A percentile compares a stretch with the other conserved stretches of the same genome.
These are phyloP conservation scores for Bombardia bombarda DNA, from an alignment of 495 filamentous ascomycete species.

Conservation along the genomic window DNA sequence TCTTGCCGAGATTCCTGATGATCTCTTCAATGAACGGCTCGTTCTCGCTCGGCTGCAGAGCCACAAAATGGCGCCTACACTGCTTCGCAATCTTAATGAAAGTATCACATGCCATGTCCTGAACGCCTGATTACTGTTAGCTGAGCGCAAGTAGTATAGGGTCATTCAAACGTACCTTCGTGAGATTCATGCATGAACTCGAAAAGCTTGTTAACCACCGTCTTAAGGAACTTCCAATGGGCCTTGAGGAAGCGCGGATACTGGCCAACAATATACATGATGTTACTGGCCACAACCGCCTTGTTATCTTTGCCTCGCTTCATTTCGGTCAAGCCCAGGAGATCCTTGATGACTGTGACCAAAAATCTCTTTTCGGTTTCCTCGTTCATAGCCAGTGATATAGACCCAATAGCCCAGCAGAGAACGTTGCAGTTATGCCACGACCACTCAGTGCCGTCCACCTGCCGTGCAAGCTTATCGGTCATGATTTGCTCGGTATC, in stretches of 20 bases:
- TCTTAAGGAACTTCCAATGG: slow-evolving; percentile 99
- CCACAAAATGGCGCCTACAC: slow-evolving; percentile 95
- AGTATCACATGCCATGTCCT: slow-evolving; percentile 99
- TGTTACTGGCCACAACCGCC: slow-evolving; percentile 97
- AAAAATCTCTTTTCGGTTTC: slow-evolving; percentile 98
- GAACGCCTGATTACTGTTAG: slow-evolving; percentile 56
- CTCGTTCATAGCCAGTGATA: slow-evolving; percentile 98
- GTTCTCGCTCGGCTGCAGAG: slow-evolving; percentile 83
- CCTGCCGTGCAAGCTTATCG: slow-evolving; percentile 89
- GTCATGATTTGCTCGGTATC: slow-evolving; percentile 99
- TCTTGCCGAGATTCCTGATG: slow-evolving; percentile 86
- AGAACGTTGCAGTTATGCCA: slow-evolving; percentile 99
- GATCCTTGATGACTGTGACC: slow-evolving; percentile 96
- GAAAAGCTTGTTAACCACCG: slow-evolving; percentile 98
- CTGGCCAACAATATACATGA: slow-evolving; percentile 99
- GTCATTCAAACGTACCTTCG: slow-evolving; percentile 55
- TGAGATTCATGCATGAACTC: slow-evolving; percentile 99
- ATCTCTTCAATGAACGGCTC: slow-evolving; percentile 99
- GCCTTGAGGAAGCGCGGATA: slow-evolving; percentile 97
- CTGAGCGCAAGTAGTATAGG: neutral
- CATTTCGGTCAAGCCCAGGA: slow-evolving; percentile 97
- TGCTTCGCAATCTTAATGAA: slow-evolving; percentile 99
- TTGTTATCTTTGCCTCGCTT: slow-evolving; percentile 99
- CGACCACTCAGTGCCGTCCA: slow-evolving; percentile 93
- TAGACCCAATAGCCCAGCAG: slow-evolving; percentile 98